Percentiles rank a stretch among this genome's conserved stretches.
Conservation (phyloP, 805 yeast genomes). For the Tetrapisispora iriomotensis region DNA sequence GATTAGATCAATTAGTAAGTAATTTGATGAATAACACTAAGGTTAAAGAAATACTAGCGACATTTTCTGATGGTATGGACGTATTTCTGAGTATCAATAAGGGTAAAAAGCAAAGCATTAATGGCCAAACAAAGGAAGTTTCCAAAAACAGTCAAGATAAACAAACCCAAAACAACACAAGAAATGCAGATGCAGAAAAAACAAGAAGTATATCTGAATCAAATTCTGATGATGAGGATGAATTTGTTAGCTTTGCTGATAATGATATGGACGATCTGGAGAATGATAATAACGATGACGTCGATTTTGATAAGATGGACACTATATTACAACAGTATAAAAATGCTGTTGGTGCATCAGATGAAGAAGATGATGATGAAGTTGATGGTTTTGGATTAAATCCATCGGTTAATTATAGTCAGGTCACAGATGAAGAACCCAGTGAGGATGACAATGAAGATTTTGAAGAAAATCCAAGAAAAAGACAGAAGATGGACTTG, state of each 20-base stretch:
- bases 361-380: constrained; percentile 35
- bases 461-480: constrained; percentile 25
- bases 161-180: too few species aligned
- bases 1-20: constrained; percentile 29
- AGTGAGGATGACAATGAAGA: constrained; percentile 34
- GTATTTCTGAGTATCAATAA: constrained; percentile 28
- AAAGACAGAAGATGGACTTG: constrained; percentile 31
- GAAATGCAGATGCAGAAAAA: too few species aligned
- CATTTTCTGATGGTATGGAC: constrained; percentile 33
- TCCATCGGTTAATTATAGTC: constrained; percentile 33
- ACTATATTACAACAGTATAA: constrained; percentile 28
- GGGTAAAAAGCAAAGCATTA: constrained; percentile 12
- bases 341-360: constrained; percentile 31
- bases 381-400: constrained; percentile 27
- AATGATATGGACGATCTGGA: constrained; percentile 12
- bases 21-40: constrained; percentile 37
- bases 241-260: constrained; percentile 5
- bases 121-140: constrained; percentile 3
- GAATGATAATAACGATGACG: constrained; percentile 13
- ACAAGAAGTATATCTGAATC: background rate
- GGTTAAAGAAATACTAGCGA: constrained; percentile 37
- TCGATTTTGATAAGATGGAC: constrained; percentile 10
- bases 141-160: constrained; percentile 8
- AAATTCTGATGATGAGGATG: background rate
- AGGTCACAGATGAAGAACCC: constrained; percentile 59